These are phyloP conservation scores for Leishmania major DNA, from an alignment of 208 protist species.

Conservation along the genomic window DNA sequence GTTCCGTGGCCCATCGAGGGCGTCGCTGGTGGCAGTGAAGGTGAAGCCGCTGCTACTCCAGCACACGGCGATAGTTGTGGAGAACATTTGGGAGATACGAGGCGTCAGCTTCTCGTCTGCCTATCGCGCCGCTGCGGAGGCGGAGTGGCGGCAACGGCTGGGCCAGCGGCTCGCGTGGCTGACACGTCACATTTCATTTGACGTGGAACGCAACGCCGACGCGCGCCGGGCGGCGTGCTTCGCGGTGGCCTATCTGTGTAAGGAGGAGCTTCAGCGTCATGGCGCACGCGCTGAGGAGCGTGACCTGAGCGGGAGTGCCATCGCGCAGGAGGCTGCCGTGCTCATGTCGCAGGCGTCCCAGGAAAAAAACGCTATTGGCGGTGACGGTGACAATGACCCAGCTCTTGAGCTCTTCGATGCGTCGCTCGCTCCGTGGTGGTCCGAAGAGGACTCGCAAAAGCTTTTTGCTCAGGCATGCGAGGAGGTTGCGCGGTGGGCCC, in stretches of 20 bases:
- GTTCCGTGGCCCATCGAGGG: too few relatives aligned
- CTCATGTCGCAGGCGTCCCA: constrained; percentile 6
- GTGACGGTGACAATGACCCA: neutral
- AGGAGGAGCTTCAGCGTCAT: constrained; percentile 26
- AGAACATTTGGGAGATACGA: constrained; percentile 54
- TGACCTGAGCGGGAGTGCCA: neutral
- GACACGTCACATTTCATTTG: constrained; percentile 7
- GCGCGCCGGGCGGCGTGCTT: constrained; percentile 23
- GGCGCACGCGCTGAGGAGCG: neutral
- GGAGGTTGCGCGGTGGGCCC: constrained; percentile 71
- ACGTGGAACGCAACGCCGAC: neutral
- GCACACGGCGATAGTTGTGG: constrained; percentile 19
- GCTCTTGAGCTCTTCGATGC: neutral
- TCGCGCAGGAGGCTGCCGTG: constrained; percentile 2
- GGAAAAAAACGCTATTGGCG: neutral
- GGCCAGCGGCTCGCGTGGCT: constrained; percentile 14
- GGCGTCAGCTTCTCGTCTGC: constrained; percentile 23
- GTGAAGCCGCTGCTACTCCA: constrained; percentile 15
- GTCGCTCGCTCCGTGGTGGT: neutral
- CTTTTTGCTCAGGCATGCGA: constrained; percentile 27
- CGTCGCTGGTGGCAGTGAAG: neutral
- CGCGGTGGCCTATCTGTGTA: constrained; percentile 17
- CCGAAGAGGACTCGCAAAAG: neutral
- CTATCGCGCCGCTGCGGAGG: constrained; percentile 6
- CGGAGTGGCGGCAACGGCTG: constrained; percentile 20